Evolutionary conservation across 2,329 filamentous ascomycete genomes (phyloP).

Genomic region (Pyrenophora teres): DNA sequence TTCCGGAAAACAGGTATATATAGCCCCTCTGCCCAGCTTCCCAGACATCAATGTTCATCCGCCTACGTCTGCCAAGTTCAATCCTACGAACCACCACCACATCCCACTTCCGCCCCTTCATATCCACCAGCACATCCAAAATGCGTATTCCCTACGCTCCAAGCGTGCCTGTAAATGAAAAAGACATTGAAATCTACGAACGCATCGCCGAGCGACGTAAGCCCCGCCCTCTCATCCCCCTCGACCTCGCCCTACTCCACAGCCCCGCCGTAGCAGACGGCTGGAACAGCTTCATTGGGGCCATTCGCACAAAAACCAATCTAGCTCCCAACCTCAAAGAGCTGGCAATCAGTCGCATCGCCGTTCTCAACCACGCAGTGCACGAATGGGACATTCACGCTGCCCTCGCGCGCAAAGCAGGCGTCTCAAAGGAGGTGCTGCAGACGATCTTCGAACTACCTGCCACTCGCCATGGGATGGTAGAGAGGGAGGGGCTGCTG

Average conservation of each 20-base stretch:
- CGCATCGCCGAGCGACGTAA: conserved; percentile 59
- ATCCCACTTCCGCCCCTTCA: conserved; percentile 2
- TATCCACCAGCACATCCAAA: conserved; percentile 15
- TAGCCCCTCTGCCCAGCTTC: not conserved
- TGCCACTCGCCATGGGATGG: conserved; percentile 22
- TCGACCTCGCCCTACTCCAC: conserved; percentile 62
- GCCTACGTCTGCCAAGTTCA: not conserved
- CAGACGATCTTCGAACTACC: conserved; percentile 47
- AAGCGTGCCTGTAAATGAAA: conserved; percentile 53
- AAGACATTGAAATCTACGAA: conserved; percentile 55
- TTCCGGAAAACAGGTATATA: conserved; percentile 10
- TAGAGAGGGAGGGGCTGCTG: conserved; percentile 44
- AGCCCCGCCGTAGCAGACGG: conserved; percentile 61
- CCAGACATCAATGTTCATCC: not conserved
- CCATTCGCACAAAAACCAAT: conserved; percentile 60
- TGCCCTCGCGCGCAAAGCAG: conserved; percentile 64
- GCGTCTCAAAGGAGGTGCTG: conserved; percentile 65
- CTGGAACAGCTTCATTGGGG: conserved; percentile 64
- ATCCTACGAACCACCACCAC: not conserved
- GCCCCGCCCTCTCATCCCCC: conserved; percentile 57
- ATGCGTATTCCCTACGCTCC: conserved; percentile 64
- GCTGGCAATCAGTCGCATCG: conserved; percentile 80
- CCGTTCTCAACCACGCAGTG: conserved; percentile 78
- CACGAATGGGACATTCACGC: conserved; percentile 86
- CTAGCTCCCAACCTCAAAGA: conserved; percentile 65